phyloP scores from a whole-genome alignment of 2,329 filamentous ascomycete genomes.

The Penicillium sp. region DNA sequence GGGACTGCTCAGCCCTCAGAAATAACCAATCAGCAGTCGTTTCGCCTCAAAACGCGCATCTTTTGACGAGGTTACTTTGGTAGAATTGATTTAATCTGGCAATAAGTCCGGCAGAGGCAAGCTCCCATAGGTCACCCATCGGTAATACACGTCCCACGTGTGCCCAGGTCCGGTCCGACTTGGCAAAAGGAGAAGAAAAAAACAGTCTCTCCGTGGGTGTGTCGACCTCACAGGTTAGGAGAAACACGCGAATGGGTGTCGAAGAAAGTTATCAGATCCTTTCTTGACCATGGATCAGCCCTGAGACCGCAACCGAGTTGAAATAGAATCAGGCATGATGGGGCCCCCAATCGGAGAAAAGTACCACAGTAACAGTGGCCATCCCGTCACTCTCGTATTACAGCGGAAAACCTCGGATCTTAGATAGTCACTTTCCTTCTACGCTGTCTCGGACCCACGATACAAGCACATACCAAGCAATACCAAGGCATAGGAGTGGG shows the following conservation, averaged over 20 bases:
- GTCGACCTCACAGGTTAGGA: background rate
- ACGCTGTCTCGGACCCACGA: background rate
- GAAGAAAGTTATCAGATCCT: slow-evolving; percentile 11
- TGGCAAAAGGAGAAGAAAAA: background rate
- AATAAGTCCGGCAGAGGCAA: background rate
- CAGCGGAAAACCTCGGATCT: background rate
- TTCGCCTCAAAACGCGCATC: background rate
- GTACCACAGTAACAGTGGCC: background rate
- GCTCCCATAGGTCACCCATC: too few species aligned
- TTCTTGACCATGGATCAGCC: slow-evolving; percentile 3
- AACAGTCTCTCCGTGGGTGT: background rate
- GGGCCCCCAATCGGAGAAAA: background rate
- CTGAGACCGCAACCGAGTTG: background rate
- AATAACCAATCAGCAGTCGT: background rate
- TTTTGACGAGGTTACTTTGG: background rate
- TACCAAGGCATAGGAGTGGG: slow-evolving; percentile 1
- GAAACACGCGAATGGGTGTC: background rate
- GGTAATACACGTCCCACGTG: background rate
- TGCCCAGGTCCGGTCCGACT: background rate
- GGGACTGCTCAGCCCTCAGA: too few species aligned
- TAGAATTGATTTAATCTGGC: background rate
- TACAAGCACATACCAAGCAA: slow-evolving; percentile 6
- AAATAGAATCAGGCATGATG: background rate
- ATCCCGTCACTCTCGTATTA: background rate
- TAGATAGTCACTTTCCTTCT: background rate